These are phyloP conservation scores for Blepharisma stoltei DNA, from an alignment of 73 alveolate species.

Conservation along the genomic window DNA sequence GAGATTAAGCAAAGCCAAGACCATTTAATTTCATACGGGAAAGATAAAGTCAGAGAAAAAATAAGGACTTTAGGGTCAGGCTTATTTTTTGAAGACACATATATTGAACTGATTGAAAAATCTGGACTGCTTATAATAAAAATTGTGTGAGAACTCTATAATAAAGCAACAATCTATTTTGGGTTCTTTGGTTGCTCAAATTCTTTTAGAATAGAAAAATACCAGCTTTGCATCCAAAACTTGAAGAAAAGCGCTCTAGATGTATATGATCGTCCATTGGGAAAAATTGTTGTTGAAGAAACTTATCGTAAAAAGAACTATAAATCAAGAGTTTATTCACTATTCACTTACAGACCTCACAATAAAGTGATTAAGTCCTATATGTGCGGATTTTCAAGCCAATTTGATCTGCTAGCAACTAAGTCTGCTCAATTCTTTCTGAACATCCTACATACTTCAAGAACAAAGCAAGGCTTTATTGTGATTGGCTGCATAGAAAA, in stretches of 20 bases:
- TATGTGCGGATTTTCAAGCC: neutral
- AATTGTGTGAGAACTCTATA: conserved; percentile 13
- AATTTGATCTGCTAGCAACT: neutral
- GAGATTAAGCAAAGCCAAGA: neutral
- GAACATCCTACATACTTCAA: neutral
- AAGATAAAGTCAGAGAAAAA: neutral
- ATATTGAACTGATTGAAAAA: neutral
- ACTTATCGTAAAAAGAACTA: neutral
- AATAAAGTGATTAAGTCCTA: neutral
- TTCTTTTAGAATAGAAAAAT: neutral
- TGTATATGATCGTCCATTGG: neutral
- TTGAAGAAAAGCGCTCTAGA: neutral
- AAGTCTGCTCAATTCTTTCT: neutral
- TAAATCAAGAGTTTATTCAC: neutral
- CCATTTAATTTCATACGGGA: neutral
- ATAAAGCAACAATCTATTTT: conserved; percentile 5
- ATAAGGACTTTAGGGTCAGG: neutral
- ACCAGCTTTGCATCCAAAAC: neutral
- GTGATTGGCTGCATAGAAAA: neutral
- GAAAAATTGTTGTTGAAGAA: conserved; percentile 10
- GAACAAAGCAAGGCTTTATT: conserved; percentile 2
- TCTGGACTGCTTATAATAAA: neutral
- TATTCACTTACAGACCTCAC: neutral
- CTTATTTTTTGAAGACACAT: neutral
- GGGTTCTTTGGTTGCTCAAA: neutral